Base-by-base conservation (phyloP, 805 yeast species). In the Starmerella cellae region DNA sequence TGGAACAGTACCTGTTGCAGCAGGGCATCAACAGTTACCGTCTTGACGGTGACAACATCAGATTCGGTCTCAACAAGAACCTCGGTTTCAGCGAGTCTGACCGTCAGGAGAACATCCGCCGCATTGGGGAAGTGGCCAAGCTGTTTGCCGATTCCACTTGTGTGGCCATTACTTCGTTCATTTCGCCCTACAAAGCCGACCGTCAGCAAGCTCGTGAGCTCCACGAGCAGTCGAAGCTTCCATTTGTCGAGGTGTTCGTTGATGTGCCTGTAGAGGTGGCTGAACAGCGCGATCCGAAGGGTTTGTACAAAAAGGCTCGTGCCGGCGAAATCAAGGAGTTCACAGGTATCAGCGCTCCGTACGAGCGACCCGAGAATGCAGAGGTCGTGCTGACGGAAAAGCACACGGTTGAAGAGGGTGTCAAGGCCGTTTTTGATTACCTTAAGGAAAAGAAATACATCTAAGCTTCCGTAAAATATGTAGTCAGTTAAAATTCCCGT, bases 241-340 rank as follows among this genome's bases (percentile, higher is more conserved):
- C 94, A 41, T 87, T 87, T 56, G 73, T 87, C 42, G 97, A 87
- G 67, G 93, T 88, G 8, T 85, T 66, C 53, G 88, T 87, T 29
- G 95, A 87, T 61, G 96, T 85, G 35, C 96, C 97, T 28, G 70
- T 88, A 39, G 85, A 79, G 56, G 84, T 88, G 48, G 97, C 96
- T 39, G 97, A 88, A 69, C 73, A 83, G 63, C 82, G 97, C 67
- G 97, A 88, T 63, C 97, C 97, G 50, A 88, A 88, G 68, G 97
- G 97, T 11, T 68, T 88, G 52, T 88, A 88, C 69, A 85, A 85
- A 65, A 88, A 88, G 71, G 97, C 97, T 16, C 77, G 96, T 62
- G 91, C 85, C 57, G 97, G 97, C 28, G 67, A 80, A 47, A 87
- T 87, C 61, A 82, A 82, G 64, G 94, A 87, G 59, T 87, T 87